Evolutionary conservation across 2,329 filamentous ascomycete genomes (phyloP).

Genomic region (Colletotrichum paranaense): DNA sequence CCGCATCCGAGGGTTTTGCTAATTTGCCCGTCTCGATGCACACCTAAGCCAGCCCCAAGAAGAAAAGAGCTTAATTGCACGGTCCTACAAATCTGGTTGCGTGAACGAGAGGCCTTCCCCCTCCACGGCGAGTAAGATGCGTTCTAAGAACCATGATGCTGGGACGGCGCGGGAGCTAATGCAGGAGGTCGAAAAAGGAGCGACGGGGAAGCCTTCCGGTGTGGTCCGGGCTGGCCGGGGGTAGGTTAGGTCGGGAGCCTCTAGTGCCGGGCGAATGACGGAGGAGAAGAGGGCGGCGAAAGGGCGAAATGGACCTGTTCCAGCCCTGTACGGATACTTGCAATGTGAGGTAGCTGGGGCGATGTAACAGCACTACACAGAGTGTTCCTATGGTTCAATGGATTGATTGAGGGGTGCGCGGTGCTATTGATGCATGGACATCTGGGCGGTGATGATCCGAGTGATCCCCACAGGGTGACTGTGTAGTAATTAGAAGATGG

Average conservation of each 20-base stretch:
- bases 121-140: not conserved
- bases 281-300: not conserved
- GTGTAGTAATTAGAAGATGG: not conserved
- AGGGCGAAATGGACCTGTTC: not conserved
- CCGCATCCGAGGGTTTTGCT: not conserved
- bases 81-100: not conserved
- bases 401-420: not conserved
- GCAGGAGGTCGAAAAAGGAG: slow-evolving; percentile 21
- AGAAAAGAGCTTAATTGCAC: not conserved
- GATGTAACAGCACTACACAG: slow-evolving; percentile 13
- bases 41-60: no score
- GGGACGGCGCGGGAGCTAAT: slow-evolving; percentile 29
- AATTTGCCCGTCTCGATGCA: not conserved
- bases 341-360: slow-evolving; percentile 5
- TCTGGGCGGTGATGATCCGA: slow-evolving; percentile 23
- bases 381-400: not conserved
- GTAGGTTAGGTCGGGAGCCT: not conserved
- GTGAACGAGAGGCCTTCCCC: not conserved
- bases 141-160: slow-evolving; percentile 16
- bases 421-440: slow-evolving; percentile 2
- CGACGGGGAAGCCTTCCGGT: not conserved
- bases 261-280: not conserved
- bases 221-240: not conserved
- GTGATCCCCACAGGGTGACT: not conserved
- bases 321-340: slow-evolving; percentile 8